phyloP scores from a whole-genome alignment of 768 basidiomycete species.

The Naematelia aurantialba region DNA sequence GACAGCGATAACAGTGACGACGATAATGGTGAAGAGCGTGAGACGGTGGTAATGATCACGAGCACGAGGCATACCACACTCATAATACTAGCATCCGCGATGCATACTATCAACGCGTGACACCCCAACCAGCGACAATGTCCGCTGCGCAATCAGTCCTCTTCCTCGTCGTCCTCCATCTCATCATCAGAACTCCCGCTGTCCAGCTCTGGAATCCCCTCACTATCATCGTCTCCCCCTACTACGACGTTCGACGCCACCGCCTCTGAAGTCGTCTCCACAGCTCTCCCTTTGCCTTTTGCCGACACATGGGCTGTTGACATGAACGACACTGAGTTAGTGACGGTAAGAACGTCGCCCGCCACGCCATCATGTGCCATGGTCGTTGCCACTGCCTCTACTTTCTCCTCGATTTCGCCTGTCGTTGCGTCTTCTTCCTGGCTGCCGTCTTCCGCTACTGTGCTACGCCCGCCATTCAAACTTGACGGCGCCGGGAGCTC shows the following conservation, averaged over 20 bases:
- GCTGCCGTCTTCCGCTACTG: too few species aligned
- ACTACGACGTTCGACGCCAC: too few species aligned
- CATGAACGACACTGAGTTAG: neutral
- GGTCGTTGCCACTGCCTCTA: too few species aligned
- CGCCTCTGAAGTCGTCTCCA: neutral
- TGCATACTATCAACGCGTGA: neutral
- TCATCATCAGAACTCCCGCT: conserved; percentile 25
- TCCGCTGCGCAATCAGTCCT: neutral
- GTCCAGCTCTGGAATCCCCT: conserved; percentile 30
- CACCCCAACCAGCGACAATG: neutral
- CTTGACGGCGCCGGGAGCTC: too few species aligned
- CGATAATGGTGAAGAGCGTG: neutral
- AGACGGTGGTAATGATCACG: neutral
- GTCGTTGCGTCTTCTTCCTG: too few species aligned
- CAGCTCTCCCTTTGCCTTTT: neutral
- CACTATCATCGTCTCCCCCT: conserved; percentile 19
- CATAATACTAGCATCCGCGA: neutral
- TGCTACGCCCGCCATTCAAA: too few species aligned
- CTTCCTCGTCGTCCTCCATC: conserved; percentile 13
- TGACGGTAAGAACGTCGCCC: too few species aligned
- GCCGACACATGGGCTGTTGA: neutral
- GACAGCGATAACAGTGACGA: neutral
- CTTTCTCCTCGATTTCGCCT: too few species aligned
- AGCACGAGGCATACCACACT: too few species aligned
- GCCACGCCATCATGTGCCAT: too few species aligned